Evolutionary conservation across 805 yeast genomes (phyloP).

Genomic region (Sugiyamaella lignohabitans): DNA sequence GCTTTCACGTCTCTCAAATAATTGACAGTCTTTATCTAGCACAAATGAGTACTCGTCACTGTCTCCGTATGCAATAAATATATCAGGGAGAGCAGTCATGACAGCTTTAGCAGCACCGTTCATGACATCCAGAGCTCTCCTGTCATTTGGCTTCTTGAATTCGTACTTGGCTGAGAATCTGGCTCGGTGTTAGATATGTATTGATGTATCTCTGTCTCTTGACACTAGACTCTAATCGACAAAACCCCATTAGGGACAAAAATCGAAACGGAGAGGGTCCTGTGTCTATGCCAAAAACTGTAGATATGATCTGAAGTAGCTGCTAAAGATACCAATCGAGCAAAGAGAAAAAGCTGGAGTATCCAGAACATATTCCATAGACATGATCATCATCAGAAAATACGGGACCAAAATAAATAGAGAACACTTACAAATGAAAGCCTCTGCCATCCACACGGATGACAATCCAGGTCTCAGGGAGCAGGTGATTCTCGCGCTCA

Average conservation of each 20-base stretch:
- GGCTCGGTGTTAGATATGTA: background rate
- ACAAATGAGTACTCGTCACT: conserved; percentile 91
- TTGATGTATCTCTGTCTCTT: no score
- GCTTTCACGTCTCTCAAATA: conserved; percentile 78
- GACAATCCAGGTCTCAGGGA: conserved; percentile 77
- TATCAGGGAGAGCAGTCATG: conserved; percentile 61
- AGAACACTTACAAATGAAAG: conserved; percentile 54
- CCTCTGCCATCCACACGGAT: conserved; percentile 91
- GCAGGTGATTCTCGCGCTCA: conserved; percentile 63
- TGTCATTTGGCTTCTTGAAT: conserved; percentile 85
- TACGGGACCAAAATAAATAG: no score
- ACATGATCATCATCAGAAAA: no score
- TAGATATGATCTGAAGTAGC: no score
- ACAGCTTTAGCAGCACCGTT: conserved; percentile 69
- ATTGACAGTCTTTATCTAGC: conserved; percentile 50
- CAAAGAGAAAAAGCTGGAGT: no score
- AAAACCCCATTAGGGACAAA: no score
- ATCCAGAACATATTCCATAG: no score
- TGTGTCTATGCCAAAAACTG: no score
- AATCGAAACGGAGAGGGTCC: no score
- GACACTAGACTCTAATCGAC: no score
- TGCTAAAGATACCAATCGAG: no score
- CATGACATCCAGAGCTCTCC: conserved; percentile 69
- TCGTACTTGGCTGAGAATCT: conserved; percentile 60
- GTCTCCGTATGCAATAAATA: conserved; percentile 83